Evolutionary conservation across 2,329 filamentous ascomycete species (phyloP).

Genomic region (Claviceps arundinis): DNA sequence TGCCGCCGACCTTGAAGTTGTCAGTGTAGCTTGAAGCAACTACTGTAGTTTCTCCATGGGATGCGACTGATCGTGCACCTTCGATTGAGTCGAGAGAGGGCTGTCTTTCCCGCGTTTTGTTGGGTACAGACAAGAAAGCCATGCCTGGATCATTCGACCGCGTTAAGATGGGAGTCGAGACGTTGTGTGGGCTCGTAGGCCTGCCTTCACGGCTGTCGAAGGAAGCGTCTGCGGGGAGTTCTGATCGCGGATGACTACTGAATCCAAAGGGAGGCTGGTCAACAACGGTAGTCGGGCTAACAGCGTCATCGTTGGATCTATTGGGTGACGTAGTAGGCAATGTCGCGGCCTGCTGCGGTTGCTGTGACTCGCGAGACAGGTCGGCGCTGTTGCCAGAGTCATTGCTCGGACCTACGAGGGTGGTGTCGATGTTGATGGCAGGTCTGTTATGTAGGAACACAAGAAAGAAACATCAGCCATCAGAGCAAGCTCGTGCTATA

Average conservation of each 20-base stretch:
- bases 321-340: conserved; percentile 25
- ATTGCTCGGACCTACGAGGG: conserved; percentile 19
- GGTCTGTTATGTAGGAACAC: conserved; percentile 22
- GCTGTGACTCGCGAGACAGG: conserved; percentile 14
- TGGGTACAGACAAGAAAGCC: conserved; percentile 54
- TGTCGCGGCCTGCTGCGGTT: conserved; percentile 7
- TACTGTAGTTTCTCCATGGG: conserved; percentile 51
- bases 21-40: conserved; percentile 31
- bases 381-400: conserved; percentile 15
- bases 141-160: conserved; percentile 31
- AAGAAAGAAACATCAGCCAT: background rate
- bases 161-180: conserved; percentile 44
- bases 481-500: background rate
- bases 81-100: conserved; percentile 59
- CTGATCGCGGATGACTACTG: conserved; percentile 17
- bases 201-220: conserved; percentile 55
- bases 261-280: conserved; percentile 18
- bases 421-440: conserved; percentile 42
- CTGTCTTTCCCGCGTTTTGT: conserved; percentile 42
- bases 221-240: conserved; percentile 41
- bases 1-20: conserved; percentile 26
- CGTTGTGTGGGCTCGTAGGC: conserved; percentile 60
- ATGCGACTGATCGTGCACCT: conserved; percentile 42
- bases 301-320: conserved; percentile 24
- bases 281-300: conserved; percentile 25